Percentiles rank a stretch among this genome's conserved stretches.
These are phyloP conservation scores for Coccomyxa subellipsoidea DNA, from an alignment of 163 green algal genomes.

Conservation along the genomic window DNA sequence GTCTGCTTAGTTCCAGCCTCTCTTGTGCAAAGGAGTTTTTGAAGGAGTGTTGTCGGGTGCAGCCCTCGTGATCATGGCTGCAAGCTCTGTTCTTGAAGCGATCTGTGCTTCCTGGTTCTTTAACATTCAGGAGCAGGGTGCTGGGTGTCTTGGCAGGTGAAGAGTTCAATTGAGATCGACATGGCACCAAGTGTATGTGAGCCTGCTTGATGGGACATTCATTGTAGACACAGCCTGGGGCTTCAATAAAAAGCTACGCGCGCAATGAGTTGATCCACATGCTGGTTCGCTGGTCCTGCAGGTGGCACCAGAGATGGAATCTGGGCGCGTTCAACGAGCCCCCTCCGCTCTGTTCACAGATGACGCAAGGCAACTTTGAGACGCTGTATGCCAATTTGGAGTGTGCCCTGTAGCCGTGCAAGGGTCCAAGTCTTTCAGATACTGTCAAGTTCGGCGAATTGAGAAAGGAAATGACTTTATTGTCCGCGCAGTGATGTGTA, in stretches of 20 bases:
- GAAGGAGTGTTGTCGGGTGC: background rate
- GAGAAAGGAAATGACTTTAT: no score
- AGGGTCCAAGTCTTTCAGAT: no score
- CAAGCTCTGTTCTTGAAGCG: background rate
- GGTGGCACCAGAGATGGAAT: constrained; percentile 7
- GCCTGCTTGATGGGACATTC: no score
- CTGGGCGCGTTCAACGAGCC: background rate
- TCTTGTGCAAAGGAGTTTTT: background rate
- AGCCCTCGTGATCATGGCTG: background rate
- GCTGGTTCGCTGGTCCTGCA: background rate
- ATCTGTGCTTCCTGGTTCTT: background rate
- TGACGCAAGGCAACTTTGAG: background rate
- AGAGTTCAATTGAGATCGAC: background rate
- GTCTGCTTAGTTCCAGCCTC: no score
- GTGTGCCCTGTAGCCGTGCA: background rate
- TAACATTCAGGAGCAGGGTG: background rate
- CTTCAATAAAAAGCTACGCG: no score
- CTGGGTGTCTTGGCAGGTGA: background rate
- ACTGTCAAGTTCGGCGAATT: no score
- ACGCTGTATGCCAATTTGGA: background rate
- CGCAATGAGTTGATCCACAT: no score
- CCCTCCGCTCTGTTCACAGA: background rate
- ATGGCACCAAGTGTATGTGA: background rate
- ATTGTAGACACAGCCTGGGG: no score
- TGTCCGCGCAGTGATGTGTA: no score